These are phyloP conservation scores for Saccharomycopsis fermentans DNA, from an alignment of 805 yeast species.

Conservation along the genomic window DNA sequence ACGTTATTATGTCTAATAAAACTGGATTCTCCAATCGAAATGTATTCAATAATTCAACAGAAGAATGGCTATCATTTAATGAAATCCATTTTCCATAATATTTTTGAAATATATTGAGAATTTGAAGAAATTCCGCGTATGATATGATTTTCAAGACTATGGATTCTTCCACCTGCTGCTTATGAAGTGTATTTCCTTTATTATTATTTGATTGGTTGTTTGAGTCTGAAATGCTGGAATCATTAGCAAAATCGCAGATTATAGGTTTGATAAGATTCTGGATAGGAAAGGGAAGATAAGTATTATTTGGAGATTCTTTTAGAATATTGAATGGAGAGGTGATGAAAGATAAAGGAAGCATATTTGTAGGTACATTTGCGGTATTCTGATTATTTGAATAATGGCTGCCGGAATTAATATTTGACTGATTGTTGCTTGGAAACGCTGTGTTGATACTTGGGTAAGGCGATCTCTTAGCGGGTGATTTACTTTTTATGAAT, in stretches of 20 bases:
- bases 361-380: constrained; percentile 24
- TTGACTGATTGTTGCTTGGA: too few relatives aligned
- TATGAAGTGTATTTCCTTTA: not conserved
- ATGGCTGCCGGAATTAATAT: too few relatives aligned
- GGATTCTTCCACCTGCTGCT: not conserved
- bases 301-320: constrained; percentile 21
- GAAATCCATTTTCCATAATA: constrained; percentile 54
- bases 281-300: constrained; percentile 27
- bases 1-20: constrained; percentile 24
- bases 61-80: constrained; percentile 37
- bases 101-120: constrained; percentile 41
- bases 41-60: constrained; percentile 31
- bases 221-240: not conserved
- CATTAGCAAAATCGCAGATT: not conserved
- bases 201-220: not conserved
- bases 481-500: not conserved
- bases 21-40: constrained; percentile 38
- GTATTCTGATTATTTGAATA: not conserved
- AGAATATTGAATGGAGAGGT: constrained; percentile 35
- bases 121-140: constrained; percentile 29
- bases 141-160: not conserved
- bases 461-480: not conserved
- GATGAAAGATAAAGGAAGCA: constrained; percentile 25
- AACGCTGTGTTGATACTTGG: not conserved
- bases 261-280: constrained; percentile 23